Percentiles rank a stretch among this genome's conserved stretches.
Conservation (phyloP, 176 grass and related monocot genomes). For the Rhynchospora tenuis region DNA sequence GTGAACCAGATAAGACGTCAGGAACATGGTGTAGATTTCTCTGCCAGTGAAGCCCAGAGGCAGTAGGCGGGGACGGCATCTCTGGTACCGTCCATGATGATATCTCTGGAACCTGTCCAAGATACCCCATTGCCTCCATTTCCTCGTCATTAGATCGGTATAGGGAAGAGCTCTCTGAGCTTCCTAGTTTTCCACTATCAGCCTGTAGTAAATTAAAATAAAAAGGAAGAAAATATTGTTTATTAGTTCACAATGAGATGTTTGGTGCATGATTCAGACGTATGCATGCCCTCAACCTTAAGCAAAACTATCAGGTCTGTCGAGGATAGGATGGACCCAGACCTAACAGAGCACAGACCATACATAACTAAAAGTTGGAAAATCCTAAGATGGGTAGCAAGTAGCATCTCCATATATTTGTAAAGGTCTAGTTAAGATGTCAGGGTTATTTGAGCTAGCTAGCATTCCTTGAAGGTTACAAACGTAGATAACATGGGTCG, state of each 20-base stretch:
- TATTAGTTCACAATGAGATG: neutral
- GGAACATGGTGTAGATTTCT: conserved; percentile 36
- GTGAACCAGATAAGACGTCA: conserved; percentile 47
- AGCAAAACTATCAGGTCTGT: neutral
- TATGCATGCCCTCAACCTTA: neutral
- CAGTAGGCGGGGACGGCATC: conserved; percentile 58
- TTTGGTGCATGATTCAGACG: neutral
- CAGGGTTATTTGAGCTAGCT: too few species aligned
- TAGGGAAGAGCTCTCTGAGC: conserved; percentile 45
- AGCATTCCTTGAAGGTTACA: too few species aligned
- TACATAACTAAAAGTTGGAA: neutral
- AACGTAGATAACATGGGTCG: too few species aligned
- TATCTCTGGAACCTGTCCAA: conserved; percentile 62
- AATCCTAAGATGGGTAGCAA: too few species aligned
- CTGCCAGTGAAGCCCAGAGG: conserved; percentile 67
- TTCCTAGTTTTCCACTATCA: conserved; percentile 75
- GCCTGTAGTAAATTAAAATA: conserved; percentile 43
- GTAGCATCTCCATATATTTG: too few species aligned
- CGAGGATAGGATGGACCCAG: neutral
- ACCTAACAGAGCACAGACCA: neutral
- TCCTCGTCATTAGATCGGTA: conserved; percentile 43
- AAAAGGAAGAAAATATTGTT: neutral
- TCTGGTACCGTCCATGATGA: conserved; percentile 63
- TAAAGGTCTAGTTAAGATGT: too few species aligned
- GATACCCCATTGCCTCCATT: conserved; percentile 27